phyloP scores from a whole-genome alignment of 768 basidiomycete genomes.

The Suillus cothurnatus region DNA sequence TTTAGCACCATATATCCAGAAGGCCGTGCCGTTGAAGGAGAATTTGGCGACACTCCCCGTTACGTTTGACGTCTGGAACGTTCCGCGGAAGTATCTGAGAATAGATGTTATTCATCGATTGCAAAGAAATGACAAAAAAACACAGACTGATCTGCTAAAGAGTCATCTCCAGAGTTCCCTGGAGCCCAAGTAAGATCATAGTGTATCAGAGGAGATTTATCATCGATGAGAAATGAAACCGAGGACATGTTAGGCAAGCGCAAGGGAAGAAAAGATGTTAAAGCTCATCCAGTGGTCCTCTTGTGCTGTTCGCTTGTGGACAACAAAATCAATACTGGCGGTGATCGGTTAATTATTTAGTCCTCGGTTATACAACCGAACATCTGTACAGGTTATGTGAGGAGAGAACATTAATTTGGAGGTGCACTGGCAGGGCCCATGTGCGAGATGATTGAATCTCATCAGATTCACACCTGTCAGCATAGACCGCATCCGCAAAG shows the following conservation, averaged over 20 bases:
- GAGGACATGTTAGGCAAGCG: conserved; percentile 23
- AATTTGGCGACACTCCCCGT: conserved; percentile 39
- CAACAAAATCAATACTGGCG: neutral
- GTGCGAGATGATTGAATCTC: neutral
- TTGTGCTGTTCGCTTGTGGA: neutral
- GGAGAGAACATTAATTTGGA: neutral
- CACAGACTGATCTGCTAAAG: conserved; percentile 19
- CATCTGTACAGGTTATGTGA: neutral
- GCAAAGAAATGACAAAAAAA: neutral
- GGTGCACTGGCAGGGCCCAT: neutral
- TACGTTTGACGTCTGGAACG: conserved; percentile 41
- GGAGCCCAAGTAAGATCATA: conserved; percentile 29
- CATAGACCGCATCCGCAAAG: neutral
- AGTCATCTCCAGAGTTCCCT: conserved; percentile 19
- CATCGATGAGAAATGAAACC: conserved; percentile 29
- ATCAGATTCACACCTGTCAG: neutral
- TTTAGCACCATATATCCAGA: conserved; percentile 54
- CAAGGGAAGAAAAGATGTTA: neutral
- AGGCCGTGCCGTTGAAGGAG: conserved; percentile 49
- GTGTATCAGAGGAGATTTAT: conserved; percentile 35
- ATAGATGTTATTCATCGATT: neutral
- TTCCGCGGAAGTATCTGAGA: conserved; percentile 40
- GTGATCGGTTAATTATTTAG: neutral
- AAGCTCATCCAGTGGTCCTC: neutral
- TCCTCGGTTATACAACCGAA: neutral